These are phyloP conservation scores for Themeda triandra DNA, from an alignment of 176 grass and related monocot species.

Conservation along the genomic window DNA sequence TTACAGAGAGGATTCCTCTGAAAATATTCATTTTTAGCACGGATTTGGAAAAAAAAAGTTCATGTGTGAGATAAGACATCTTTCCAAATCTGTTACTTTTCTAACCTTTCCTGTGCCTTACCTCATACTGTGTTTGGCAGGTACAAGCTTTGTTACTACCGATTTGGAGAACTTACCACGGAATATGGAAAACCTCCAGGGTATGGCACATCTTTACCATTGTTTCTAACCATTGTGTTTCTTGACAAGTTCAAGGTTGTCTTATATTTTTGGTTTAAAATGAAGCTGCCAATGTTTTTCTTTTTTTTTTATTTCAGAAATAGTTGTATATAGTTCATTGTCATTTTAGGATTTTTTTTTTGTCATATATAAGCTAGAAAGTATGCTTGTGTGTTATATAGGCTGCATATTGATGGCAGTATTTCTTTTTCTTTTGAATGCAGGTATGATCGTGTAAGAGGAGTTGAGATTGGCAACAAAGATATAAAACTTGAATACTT, in stretches of 20 bases:
- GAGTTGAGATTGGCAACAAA: constrained; percentile 99
- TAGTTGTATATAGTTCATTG: background rate
- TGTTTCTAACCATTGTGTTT: constrained; percentile 4
- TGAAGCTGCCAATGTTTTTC: background rate
- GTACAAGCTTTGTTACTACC: constrained; percentile 98
- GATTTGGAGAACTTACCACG: constrained; percentile 91
- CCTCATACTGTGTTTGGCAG: constrained; percentile 38
- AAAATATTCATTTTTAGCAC: background rate
- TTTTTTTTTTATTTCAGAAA: constrained; percentile 14
- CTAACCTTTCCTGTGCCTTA: background rate
- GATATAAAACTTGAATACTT: constrained; percentile 95
- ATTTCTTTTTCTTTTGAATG: constrained; percentile 11
- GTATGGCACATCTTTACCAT: constrained; percentile 45
- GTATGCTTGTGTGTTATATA: background rate
- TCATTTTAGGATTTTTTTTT: background rate
- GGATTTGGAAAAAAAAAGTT: background rate
- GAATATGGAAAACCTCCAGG: constrained; percentile 94
- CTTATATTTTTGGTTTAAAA: background rate
- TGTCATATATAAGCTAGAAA: constrained; percentile 7
- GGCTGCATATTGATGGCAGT: background rate
- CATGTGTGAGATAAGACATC: background rate
- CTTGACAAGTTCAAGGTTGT: constrained; percentile 18
- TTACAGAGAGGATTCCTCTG: background rate
- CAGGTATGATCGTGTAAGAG: constrained; percentile 92
- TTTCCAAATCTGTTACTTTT: background rate